These are phyloP conservation scores for Sphagnurus paluster DNA, from an alignment of 1,284 basidiomycete genomes.

Conservation along the genomic window DNA sequence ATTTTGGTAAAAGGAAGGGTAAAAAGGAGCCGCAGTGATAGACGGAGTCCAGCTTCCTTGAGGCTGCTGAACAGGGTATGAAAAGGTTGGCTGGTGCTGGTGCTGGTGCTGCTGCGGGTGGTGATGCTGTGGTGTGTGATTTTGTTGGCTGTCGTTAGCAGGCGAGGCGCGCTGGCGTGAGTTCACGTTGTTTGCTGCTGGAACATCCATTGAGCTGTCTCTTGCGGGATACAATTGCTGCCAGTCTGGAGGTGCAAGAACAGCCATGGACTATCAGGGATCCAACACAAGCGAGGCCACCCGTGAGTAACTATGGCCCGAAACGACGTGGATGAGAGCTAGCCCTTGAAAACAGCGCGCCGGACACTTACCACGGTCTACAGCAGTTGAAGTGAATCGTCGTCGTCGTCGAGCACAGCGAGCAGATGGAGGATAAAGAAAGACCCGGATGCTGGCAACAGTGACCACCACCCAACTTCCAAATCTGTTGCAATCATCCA, in stretches of 20 bases:
- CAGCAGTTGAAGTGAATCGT: constrained; percentile 13
- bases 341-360: not conserved
- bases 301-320: constrained; percentile 22
- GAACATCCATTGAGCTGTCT: constrained; percentile 61
- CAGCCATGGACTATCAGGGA: constrained; percentile 61
- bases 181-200: constrained; percentile 41
- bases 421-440: constrained; percentile 16
- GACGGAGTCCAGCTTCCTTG: constrained; percentile 65
- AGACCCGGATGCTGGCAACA: constrained; percentile 32
- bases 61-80: constrained; percentile 48
- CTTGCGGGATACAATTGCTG: constrained; percentile 47
- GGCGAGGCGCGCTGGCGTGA: constrained; percentile 58
- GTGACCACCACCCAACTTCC: constrained; percentile 27
- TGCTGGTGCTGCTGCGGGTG: constrained; percentile 31
- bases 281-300: constrained; percentile 19
- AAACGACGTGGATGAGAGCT: constrained; percentile 20
- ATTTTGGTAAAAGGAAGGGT: constrained; percentile 74
- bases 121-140: constrained; percentile 25
- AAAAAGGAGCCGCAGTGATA: constrained; percentile 63
- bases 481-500: constrained; percentile 41
- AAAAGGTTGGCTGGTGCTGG: constrained; percentile 32
- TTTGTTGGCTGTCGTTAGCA: constrained; percentile 44
- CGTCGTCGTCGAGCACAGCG: constrained; percentile 15
- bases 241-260: constrained; percentile 75
- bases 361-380: constrained; percentile 15